Conservation (phyloP, 78 protist species). For the Tieghemostelium lacteum region DNA sequence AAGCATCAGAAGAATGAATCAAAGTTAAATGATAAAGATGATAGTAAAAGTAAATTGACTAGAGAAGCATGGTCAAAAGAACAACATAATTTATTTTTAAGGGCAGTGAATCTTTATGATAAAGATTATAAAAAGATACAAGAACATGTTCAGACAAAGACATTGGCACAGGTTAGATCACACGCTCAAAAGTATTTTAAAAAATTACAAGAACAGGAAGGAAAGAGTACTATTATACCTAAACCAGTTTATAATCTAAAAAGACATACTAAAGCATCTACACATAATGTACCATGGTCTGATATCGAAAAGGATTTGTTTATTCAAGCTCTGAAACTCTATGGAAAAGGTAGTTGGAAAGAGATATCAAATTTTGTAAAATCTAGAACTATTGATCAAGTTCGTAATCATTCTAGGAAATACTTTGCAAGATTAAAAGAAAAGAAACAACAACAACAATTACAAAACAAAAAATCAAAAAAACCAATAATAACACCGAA, state of each 20-base stretch:
- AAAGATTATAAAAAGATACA: constrained; percentile 57
- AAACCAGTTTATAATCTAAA: not conserved
- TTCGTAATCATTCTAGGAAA: constrained; percentile 45
- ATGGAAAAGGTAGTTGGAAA: constrained; percentile 57
- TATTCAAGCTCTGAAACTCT: constrained; percentile 14
- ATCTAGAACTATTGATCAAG: constrained; percentile 26
- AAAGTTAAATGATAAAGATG: too few species aligned
- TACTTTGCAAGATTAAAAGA: constrained; percentile 11
- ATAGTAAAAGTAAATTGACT: too few species aligned
- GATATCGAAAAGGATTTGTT: constrained; percentile 33
- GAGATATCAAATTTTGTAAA: constrained; percentile 9
- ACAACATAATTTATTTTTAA: constrained; percentile 26
- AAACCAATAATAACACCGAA: not conserved
- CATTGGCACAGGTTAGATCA: constrained; percentile 21
- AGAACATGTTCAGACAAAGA: constrained; percentile 18
- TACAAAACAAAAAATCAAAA: not conserved
- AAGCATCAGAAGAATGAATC: too few species aligned
- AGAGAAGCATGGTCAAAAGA: constrained; percentile 59
- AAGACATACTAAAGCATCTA: not conserved
- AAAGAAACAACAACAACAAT: not conserved
- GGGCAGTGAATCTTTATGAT: constrained; percentile 24
- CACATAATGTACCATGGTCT: constrained; percentile 61
- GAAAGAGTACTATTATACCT: not conserved
- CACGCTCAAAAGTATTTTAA: constrained; percentile 19
- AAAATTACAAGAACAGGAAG: constrained; percentile 9